Percentiles rank a stretch among this genome's conserved stretches.
Conservation (phyloP, 495 filamentous ascomycete species). For the Aspergillus nidulans region DNA sequence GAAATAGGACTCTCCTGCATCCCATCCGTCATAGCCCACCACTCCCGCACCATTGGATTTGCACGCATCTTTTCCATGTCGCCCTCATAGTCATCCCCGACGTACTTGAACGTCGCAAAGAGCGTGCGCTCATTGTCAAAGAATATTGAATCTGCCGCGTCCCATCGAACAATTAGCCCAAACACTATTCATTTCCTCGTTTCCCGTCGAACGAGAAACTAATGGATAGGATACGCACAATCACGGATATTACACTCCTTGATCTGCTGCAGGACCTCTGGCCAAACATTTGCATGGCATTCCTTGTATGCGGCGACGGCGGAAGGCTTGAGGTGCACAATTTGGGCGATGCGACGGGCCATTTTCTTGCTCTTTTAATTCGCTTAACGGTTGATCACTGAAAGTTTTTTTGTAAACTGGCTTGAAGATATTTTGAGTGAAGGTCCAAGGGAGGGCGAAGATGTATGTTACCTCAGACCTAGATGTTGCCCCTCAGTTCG, state of each 20-base stretch:
- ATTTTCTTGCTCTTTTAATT: not conserved
- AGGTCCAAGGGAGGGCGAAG: not conserved
- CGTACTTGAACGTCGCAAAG: conserved; percentile 71
- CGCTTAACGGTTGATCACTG: not conserved
- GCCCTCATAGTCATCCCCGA: conserved; percentile 60
- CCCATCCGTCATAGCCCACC: conserved; percentile 74
- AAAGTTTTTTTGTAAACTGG: not conserved
- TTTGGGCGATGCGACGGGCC: conserved; percentile 56
- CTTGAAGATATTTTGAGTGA: too few species aligned
- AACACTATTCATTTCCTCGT: too few species aligned
- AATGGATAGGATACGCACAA: conserved; percentile 38
- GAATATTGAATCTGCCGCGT: conserved; percentile 58
- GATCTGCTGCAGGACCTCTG: conserved; percentile 68
- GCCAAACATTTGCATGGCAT: conserved; percentile 69
- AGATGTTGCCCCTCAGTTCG: not conserved
- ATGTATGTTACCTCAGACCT: not conserved
- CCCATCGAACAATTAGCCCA: too few species aligned
- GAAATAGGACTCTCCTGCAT: conserved; percentile 61
- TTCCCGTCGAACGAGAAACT: too few species aligned
- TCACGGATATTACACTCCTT: conserved; percentile 67
- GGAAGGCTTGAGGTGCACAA: conserved; percentile 65
- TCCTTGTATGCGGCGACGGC: conserved; percentile 63
- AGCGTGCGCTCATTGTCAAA: conserved; percentile 59
- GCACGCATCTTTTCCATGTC: conserved; percentile 70
- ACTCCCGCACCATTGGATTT: conserved; percentile 66